phyloP scores from a whole-genome alignment of 257 asterid genomes.

The Solanum lycopersicoides region DNA sequence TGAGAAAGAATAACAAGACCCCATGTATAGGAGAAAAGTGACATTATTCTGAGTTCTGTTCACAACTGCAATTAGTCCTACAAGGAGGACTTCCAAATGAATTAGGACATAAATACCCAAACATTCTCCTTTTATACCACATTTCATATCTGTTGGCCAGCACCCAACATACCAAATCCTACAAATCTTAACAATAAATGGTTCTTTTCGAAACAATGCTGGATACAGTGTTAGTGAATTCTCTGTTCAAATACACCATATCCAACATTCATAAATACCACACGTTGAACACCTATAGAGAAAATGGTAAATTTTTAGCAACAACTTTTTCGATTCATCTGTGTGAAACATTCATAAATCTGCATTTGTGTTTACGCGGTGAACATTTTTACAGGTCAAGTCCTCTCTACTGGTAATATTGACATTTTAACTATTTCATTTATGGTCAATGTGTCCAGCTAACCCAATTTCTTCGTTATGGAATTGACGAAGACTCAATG shows the following conservation, averaged over 20 bases:
- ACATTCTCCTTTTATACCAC: background rate
- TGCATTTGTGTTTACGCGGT: background rate
- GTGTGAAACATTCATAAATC: background rate
- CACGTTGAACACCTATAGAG: too few relatives aligned
- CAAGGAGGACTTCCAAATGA: background rate
- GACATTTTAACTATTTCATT: background rate
- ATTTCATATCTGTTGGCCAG: background rate
- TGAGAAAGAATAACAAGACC: slow-evolving; percentile 16
- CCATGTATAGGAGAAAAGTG: slow-evolving; percentile 66
- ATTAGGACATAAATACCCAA: background rate
- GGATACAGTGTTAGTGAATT: background rate
- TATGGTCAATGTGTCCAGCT: background rate
- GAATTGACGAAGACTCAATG: background rate
- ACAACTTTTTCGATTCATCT: background rate
- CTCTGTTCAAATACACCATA: background rate
- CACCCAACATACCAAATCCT: background rate
- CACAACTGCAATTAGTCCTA: background rate
- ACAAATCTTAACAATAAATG: background rate
- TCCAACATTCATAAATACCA: background rate
- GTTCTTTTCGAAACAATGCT: background rate
- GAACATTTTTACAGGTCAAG: background rate
- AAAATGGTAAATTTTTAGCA: background rate
- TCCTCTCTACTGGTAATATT: background rate
- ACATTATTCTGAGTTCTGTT: slow-evolving; percentile 34
- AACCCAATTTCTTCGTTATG: background rate